Evolutionary conservation across 768 basidiomycete species (phyloP).

Genomic region (Hericium rajendrae): DNA sequence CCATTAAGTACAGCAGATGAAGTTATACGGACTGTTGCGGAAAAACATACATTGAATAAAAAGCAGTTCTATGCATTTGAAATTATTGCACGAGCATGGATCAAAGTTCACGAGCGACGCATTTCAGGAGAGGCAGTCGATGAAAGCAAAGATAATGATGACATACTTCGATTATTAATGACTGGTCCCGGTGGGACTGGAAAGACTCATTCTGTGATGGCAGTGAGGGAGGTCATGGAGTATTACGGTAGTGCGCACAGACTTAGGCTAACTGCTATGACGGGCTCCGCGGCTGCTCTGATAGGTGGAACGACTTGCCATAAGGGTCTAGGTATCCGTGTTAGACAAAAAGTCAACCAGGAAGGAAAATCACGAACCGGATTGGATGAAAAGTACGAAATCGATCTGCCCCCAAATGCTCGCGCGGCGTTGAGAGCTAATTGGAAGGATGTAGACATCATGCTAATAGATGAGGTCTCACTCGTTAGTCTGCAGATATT

Average conservation of each 20-base stretch:
- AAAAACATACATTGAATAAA: too few species aligned
- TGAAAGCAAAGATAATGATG: too few species aligned
- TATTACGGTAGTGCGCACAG: background rate
- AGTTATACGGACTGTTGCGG: too few species aligned
- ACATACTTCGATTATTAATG: constrained; percentile 16
- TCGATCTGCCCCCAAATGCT: constrained; percentile 21
- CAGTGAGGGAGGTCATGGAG: constrained; percentile 17
- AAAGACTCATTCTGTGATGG: constrained; percentile 23
- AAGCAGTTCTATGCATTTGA: too few species aligned
- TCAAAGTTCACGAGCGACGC: too few species aligned
- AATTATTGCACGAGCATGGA: too few species aligned
- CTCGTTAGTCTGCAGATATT: constrained; percentile 13
- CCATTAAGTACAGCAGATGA: too few species aligned
- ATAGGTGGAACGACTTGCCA: constrained; percentile 24
- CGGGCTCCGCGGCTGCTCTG: constrained; percentile 22
- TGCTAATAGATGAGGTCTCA: constrained; percentile 25
- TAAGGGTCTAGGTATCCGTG: constrained; percentile 12
- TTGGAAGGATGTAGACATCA: constrained; percentile 18
- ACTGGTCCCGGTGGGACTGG: constrained; percentile 26
- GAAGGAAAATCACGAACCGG: constrained; percentile 12
- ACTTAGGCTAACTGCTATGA: constrained; percentile 21
- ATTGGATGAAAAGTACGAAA: constrained; percentile 1
- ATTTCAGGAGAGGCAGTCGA: too few species aligned
- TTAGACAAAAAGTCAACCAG: constrained; percentile 8
- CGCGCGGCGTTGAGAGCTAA: constrained; percentile 19